phyloP scores from a whole-genome alignment of 2,329 filamentous ascomycete genomes.

The Aspergillus chevalieri region DNA sequence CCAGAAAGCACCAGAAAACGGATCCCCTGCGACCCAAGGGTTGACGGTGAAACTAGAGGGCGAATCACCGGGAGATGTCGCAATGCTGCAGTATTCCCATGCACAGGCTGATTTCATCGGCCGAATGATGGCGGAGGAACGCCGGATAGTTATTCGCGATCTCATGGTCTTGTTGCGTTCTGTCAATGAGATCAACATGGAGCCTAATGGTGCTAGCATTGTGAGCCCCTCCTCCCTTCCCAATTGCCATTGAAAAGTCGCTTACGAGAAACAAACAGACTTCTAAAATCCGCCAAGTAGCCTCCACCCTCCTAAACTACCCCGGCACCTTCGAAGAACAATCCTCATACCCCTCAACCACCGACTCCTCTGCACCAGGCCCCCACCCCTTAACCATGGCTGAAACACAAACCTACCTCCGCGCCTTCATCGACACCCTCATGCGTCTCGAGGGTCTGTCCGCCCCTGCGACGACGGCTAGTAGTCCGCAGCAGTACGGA shows the following conservation, averaged over 20 bases:
- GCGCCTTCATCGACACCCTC: slow-evolving; percentile 67
- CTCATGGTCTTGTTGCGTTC: slow-evolving; percentile 67
- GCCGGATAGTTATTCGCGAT: slow-evolving; percentile 74
- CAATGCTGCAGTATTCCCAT: slow-evolving; percentile 24
- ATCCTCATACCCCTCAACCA: slow-evolving; percentile 32
- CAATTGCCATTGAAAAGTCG: neutral
- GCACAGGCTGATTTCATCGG: slow-evolving; percentile 48
- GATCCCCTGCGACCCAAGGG: slow-evolving; percentile 5
- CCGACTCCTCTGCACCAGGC: slow-evolving; percentile 11
- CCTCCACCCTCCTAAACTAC: slow-evolving; percentile 67
- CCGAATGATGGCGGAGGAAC: slow-evolving; percentile 64
- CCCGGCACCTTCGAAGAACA: slow-evolving; percentile 39
- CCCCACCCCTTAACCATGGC: slow-evolving; percentile 29
- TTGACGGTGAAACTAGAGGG: slow-evolving; percentile 14
- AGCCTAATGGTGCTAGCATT: slow-evolving; percentile 61
- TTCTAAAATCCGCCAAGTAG: slow-evolving; percentile 78
- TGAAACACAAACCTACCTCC: slow-evolving; percentile 65
- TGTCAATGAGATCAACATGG: slow-evolving; percentile 79
- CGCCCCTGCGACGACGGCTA: slow-evolving; percentile 18
- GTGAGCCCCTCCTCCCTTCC: slow-evolving; percentile 42
- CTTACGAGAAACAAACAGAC: slow-evolving; percentile 43
- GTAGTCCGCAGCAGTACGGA: slow-evolving; percentile 38
- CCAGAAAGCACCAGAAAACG: slow-evolving; percentile 13
- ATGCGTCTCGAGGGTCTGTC: slow-evolving; percentile 63
- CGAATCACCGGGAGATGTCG: slow-evolving; percentile 18